Evolutionary conservation across 2,329 filamentous ascomycete species (phyloP), one percentile per base, ranked within the genome.

Genomic region (Pyrenochaeta sp.): DNA sequence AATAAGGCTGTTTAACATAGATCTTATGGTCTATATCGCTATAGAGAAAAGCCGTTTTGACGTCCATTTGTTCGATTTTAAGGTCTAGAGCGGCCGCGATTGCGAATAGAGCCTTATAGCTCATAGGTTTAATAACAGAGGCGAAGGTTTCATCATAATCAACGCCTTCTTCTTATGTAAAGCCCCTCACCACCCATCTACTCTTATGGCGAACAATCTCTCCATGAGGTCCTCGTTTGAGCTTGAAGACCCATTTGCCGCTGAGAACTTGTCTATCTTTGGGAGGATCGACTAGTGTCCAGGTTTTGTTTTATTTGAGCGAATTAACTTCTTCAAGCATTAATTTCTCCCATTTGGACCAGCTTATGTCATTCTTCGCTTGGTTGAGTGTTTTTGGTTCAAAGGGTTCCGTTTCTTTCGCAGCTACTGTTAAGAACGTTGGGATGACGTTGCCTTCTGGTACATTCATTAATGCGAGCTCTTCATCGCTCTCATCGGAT

Each of bases 41-140:
- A 47, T 75, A 61, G 4, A 75, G 64, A 46, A 75, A 75, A 3
- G 69, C 61, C 1, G 67, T 73, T 47, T 68, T 68, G 30, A 74
- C 63, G 49, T 74, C 65, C 50, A 74, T 71, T 55, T 74, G 58
- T 36, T 72, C 47, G 35, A 69, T 67, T 33, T 71, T 49, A 1
- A 59, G 45, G 35, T 63, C 60, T 3, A 60, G 36, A 4, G 55
- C 45, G 6, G 48, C 54, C 2, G 43, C 56, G 4, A 73, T 56
- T 0, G 62, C 60, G 30, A 74, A 70, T 10, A 73, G 54, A 7
- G 60, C 60, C 42, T 65, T 67, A 32, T 62, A 65, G 39, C 56
- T 63, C 53, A 66, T 67, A 7, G 56, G 56, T 50, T 62, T 63
- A 2, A 63, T 50, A 2, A 70, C 60, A 2, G 55, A 58, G 14